Evolutionary conservation across 2,329 filamentous ascomycete genomes (phyloP), one percentile per base, ranked within the genome.

Genomic region (Reticulascus tulasneorum): DNA sequence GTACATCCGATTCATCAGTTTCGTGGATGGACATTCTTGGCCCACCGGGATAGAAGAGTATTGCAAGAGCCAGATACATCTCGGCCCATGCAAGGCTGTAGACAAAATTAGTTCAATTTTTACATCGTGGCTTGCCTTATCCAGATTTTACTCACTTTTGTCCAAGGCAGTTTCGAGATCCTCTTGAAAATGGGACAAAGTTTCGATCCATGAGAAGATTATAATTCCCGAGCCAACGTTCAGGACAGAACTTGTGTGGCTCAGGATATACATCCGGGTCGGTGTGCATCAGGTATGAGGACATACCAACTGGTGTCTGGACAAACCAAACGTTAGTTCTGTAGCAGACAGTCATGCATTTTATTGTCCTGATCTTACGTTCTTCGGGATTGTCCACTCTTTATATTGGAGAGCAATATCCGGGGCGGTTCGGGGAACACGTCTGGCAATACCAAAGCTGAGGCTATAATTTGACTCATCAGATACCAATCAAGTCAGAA

Each of bases 361-460:
- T n/a, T n/a, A n/a, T n/a, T n/a, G n/a, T n/a, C n/a, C n/a, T n/a
- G 22, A n/a, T 12, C 28, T 10, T 29, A 52, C 54, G 9, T 49
- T 44, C 1, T 42, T 32, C 9, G 57, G 59, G 20, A 64, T 60
- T 2, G 44, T 33, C 46, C 55, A 54, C 6, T 47, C 39, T 9
- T 48, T 39, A 31, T 56, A 61, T 2, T 51, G 37, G 42, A 33
- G 53, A 45, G 47, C 59, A 37, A 44, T 41, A 47, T 23, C 51
- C 25, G 46, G 47, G 1, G 63, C 55, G 1, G 58, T 63, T 6
- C 62, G 66, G 11, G 63, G 60, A 3, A 71, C 31, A 8, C 69
- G 60, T 9, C 21, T 26, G 12, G 63, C 66, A 3, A 70, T 60
- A 10, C 63, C 64, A 11, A 71, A 66, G 34, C 71, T 63, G 6